Percentiles rank a stretch among this genome's conserved stretches.
Evolutionary conservation across 306 rosid species (phyloP).

Genomic region (Inga leiocalycina): DNA sequence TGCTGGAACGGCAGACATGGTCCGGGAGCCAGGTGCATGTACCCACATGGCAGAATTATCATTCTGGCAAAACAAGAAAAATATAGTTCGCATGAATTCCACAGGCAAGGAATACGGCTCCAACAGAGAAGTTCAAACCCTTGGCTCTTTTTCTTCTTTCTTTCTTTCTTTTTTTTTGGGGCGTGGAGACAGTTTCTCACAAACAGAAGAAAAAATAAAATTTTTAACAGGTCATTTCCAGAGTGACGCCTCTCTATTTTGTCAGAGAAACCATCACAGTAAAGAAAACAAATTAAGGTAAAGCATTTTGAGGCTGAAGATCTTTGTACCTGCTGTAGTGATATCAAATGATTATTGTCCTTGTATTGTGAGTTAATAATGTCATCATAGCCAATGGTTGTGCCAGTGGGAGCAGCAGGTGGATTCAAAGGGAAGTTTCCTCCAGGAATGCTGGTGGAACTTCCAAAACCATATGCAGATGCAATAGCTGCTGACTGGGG

Average conservation of each 20-base stretch:
- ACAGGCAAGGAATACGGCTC: neutral
- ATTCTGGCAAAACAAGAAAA: conserved; percentile 45
- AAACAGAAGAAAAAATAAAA: neutral
- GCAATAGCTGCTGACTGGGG: conserved; percentile 80
- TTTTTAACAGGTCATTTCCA: neutral
- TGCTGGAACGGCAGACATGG: conserved; percentile 79
- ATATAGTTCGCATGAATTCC: conserved; percentile 7
- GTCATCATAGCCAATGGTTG: conserved; percentile 81
- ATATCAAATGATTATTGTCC: conserved; percentile 70
- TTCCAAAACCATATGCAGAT: conserved; percentile 80
- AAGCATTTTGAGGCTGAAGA: neutral
- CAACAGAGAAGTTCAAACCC: neutral
- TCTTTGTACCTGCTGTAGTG: conserved; percentile 75
- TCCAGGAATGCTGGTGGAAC: conserved; percentile 77
- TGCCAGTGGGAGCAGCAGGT: conserved; percentile 68
- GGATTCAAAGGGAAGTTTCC: conserved; percentile 79
- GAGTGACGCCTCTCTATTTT: neutral
- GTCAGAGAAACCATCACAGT: neutral
- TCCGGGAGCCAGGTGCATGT: conserved; percentile 87
- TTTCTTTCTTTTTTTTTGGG: too few species aligned
- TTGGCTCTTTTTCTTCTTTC: neutral
- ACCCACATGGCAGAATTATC: conserved; percentile 91
- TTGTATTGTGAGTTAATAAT: conserved; percentile 71
- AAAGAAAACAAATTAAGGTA: neutral
- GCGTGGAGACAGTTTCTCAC: neutral